Base-by-base conservation (phyloP, 1,284 basidiomycete species). In the Coniferiporia sulphurascens region DNA sequence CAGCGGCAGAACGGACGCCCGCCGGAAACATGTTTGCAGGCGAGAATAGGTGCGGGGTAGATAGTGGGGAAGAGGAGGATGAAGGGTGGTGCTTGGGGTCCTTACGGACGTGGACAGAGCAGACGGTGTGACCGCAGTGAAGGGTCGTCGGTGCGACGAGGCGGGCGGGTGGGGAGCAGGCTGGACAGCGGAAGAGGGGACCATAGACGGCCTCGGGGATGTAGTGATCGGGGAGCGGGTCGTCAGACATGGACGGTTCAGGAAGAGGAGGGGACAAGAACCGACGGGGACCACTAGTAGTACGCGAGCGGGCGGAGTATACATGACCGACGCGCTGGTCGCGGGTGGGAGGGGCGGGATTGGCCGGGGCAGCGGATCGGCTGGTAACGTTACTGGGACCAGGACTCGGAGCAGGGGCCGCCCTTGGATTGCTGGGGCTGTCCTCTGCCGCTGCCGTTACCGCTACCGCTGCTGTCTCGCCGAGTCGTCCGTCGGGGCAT, bases 51-150 rank as follows among this genome's bases (percentile, higher is more conserved):
- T 17, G 12, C 8, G 68, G 56, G 73, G 27, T 71, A 63, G 54
- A 65, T 64, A 35, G 65, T 45, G 17, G 66, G 57, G 17, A 72
- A 71, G 63, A 69, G 71, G 60, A 56, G 59, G 56, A 74, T 67
- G 61, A 72, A 22, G 55, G 32, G 22, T 56, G 49, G 50, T 59
- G 56, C 19, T 21, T n/a, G 52, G 60, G 19, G 62, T 67, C 67
- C 48, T 70, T 67, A 46, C 50, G 60, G 49, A 76, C 66, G 61
- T 77, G 76, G n/a, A 62, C 58, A 0, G 72, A 64, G 49, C 83
- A 85, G 52, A 83, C 65, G 22, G 83, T 77, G 63, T 85, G 83
- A 2, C 83, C 83, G 61, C 83, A 85, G 34, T 73, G 73, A 48
- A 85, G 75, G 0, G 83, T 84, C 9, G 78, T 74, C 0, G 83